A percentile compares a stretch with the other conserved stretches of the same genome.
Conservation (phyloP, 2,329 filamentous ascomycete genomes). For the Alternaria viburni region DNA sequence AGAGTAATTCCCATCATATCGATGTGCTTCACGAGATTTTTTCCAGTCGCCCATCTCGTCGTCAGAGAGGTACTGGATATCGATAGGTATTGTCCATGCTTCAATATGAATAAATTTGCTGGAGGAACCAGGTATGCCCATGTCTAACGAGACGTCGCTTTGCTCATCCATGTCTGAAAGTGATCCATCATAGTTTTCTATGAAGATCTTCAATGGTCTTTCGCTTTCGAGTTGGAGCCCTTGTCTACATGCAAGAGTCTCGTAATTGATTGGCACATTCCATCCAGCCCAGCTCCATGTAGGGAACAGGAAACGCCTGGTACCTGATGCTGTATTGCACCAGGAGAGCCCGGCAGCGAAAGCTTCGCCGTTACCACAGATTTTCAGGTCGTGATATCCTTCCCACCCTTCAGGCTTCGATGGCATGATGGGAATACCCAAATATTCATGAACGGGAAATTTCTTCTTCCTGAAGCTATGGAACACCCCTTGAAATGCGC, state of each 20-base stretch:
- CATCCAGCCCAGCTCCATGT: neutral
- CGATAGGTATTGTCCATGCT: neutral
- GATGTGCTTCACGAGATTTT: too few species aligned
- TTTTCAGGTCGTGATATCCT: fast-evolving
- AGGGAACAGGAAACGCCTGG: neutral
- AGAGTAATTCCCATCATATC: neutral
- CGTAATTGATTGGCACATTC: neutral
- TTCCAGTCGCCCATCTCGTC: neutral
- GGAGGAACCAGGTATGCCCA: neutral
- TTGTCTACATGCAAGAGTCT: neutral
- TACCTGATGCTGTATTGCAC: neutral
- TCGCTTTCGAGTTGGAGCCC: neutral
- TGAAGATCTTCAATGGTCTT: neutral
- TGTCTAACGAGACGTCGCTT: neutral
- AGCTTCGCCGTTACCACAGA: neutral
- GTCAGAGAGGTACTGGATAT: neutral
- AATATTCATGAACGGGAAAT: fast-evolving
- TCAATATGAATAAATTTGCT: neutral
- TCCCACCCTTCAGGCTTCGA: fast-evolving
- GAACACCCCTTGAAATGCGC: neutral
- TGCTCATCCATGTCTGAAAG: neutral
- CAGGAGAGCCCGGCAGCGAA: neutral
- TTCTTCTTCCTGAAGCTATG: neutral
- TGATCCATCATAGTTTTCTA: neutral
- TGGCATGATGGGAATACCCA: neutral